Evolutionary conservation across 257 asterid species (phyloP).

Genomic region (Thymus mandschuricus): DNA sequence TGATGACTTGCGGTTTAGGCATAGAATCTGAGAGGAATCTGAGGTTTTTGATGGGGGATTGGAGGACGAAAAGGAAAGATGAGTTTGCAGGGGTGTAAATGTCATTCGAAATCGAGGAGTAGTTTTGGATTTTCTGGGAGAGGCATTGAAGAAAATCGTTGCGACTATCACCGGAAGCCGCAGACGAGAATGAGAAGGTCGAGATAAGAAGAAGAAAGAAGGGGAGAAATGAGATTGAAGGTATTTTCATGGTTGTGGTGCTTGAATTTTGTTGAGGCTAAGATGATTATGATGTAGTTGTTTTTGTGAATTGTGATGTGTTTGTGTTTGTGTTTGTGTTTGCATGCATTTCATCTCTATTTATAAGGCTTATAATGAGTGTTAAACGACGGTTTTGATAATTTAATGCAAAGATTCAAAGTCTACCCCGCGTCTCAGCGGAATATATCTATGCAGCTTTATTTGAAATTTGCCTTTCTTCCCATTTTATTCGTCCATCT

Average conservation of each 20-base stretch:
- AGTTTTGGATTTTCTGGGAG: background rate
- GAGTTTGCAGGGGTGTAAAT: conserved; percentile 29
- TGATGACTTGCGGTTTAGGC: conserved; percentile 30
- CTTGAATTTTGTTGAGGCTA: too few relatives aligned
- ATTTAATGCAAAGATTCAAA: too few relatives aligned
- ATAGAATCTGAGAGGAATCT: conserved; percentile 22
- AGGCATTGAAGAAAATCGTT: conserved; percentile 24
- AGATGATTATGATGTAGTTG: too few relatives aligned
- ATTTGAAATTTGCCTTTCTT: too few relatives aligned
- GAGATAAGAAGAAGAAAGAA: background rate
- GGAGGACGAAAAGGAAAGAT: conserved; percentile 25
- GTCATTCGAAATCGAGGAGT: conserved; percentile 2
- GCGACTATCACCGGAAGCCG: background rate
- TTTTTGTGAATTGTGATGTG: too few relatives aligned
- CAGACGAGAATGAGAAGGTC: background rate
- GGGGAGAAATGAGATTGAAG: background rate
- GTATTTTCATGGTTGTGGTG: background rate
- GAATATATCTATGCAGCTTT: too few relatives aligned
- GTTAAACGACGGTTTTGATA: too few relatives aligned
- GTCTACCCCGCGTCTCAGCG: too few relatives aligned
- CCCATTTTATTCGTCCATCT: too few relatives aligned
- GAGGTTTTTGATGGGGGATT: conserved; percentile 25
- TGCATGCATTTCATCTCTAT: too few relatives aligned
- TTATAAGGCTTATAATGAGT: too few relatives aligned
- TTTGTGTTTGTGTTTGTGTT: too few relatives aligned